These are phyloP conservation scores for Amoeboaphelidium occidentale DNA, from an alignment of 371 early-diverging fungal genomes.

Conservation along the genomic window DNA sequence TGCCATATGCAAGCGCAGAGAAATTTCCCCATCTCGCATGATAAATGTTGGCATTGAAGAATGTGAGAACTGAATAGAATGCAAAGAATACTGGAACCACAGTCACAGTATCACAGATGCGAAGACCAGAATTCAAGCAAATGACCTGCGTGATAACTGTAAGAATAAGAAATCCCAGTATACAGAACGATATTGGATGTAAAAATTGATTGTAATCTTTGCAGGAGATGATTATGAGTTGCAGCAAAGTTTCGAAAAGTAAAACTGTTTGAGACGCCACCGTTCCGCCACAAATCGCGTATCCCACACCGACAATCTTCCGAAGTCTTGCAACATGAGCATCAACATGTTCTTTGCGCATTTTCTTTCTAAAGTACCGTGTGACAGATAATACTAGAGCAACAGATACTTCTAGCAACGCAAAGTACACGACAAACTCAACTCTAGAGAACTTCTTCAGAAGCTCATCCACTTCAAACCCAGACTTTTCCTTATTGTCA, in stretches of 20 bases:
- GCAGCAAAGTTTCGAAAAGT: conserved; percentile 8
- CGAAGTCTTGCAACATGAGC: neutral
- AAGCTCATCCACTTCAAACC: neutral
- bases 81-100: conserved; percentile 44
- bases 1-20: conserved; percentile 25
- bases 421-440: conserved; percentile 35
- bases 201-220: conserved; percentile 26
- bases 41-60: conserved; percentile 36
- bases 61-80: conserved; percentile 31
- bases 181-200: conserved; percentile 28
- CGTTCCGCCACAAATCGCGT: neutral
- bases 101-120: conserved; percentile 31
- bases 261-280: neutral
- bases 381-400: conserved; percentile 1
- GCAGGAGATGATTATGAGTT: conserved; percentile 26
- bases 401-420: conserved; percentile 15
- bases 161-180: conserved; percentile 23
- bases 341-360: neutral
- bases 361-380: neutral
- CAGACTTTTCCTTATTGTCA: neutral
- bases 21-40: conserved; percentile 26
- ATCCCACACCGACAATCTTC: neutral
- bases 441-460: conserved; percentile 8
- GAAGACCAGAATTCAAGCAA: conserved; percentile 35
- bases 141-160: conserved; percentile 39